Evolutionary conservation across 2,329 filamentous ascomycete genomes (phyloP), one percentile per base, ranked within the genome.

Genomic region (Calonectria naviculata): DNA sequence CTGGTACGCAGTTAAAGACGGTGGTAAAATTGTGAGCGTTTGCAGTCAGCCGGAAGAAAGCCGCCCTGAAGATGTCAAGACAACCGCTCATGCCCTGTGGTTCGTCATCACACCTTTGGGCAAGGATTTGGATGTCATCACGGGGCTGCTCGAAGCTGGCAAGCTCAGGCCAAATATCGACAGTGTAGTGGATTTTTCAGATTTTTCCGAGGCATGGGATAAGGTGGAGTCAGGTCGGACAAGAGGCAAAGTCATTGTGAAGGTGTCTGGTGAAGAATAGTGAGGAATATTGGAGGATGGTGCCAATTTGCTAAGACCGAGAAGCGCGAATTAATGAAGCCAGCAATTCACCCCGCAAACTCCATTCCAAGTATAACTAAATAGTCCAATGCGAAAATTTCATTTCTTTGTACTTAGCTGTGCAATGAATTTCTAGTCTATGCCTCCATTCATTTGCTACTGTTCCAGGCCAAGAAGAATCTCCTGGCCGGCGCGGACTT

Each of bases 31-130:
- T 9, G 19, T 76, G 0, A 73, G 71, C 7, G 72, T 76, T 3
- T 75, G 67, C 24, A 38, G 38, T 8, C 1, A 4, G 0, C 74
- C 74, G 0, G 71, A 75, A n/a, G 38, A 74, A 24, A 74, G 26
- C 29, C 73, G 73, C 0, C 74, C 72, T 0, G 1, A 67, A 0
- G 70, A 74, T 41, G 60, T 73, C 5, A 70, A 66, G 28, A 73
- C 70, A 34, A 31, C 68, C 2, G 65, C 44, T 12, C 21, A 70
- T 2, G 70, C 26, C 4, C 0, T 60, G 3, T 76, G 74, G 47
- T 76, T 76, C 6, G 70, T 76, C 8, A 75, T 76, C 10, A 64
- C 49, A 0, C 72, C 74, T 0, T 12, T 73, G 0, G 74, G 73
- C 0, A 74, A 60, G 49, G 73, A 76, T 28, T 24, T 76, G 3